These are phyloP conservation scores for Pythium monospermum DNA, from an alignment of 352 stramenopile species.

Conservation along the genomic window DNA sequence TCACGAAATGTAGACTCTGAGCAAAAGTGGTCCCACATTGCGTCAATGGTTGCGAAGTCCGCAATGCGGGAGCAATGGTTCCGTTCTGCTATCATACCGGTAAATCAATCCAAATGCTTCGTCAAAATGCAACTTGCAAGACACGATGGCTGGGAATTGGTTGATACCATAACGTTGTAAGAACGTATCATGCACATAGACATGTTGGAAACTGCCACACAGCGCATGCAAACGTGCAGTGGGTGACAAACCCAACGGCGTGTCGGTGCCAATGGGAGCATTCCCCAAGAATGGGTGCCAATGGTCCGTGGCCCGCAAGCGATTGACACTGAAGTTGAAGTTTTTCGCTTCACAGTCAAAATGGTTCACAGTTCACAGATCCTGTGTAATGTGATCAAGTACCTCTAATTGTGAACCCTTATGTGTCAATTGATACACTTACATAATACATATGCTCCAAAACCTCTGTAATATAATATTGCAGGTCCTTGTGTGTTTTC, in stretches of 20 bases:
- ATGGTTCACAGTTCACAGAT: neutral
- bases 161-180: too few relatives aligned
- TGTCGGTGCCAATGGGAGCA: too few relatives aligned
- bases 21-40: neutral
- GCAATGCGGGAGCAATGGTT: neutral
- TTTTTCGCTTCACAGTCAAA: neutral
- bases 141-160: too few relatives aligned
- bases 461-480: slow-evolving; percentile 21
- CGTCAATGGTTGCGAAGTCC: neutral
- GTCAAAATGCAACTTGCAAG: too few relatives aligned
- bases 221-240: too few relatives aligned
- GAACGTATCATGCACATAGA: too few relatives aligned
- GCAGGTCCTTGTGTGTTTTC: neutral
- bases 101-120: too few relatives aligned
- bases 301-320: too few relatives aligned
- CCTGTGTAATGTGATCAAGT: neutral
- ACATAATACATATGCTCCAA: neutral
- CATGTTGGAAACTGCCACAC: too few relatives aligned
- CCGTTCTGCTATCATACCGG: neutral
- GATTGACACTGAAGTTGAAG: neutral
- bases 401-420: neutral
- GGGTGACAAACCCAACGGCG: too few relatives aligned
- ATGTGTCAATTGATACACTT: neutral
- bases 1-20: too few relatives aligned
- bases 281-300: too few relatives aligned